Base-by-base conservation (phyloP, 1,284 basidiomycete genomes). In the Cutaneotrichosporon arboriforme region DNA sequence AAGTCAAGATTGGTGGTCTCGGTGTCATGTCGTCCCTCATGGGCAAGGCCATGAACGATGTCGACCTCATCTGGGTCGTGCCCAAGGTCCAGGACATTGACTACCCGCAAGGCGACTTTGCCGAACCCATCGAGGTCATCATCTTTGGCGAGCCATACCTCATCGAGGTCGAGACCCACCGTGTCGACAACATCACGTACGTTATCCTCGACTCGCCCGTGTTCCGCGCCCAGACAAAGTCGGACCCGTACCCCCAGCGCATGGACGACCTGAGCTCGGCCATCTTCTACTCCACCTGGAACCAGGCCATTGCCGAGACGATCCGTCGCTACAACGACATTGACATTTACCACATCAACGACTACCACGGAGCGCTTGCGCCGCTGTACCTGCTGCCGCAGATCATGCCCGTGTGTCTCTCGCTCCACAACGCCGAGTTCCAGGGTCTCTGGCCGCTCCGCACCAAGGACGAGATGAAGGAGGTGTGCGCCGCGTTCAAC, bases 201-300 rank as follows among this genome's bases (percentile, higher is more conserved):
- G 84, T 93, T 59, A 84, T 93, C 57, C 83, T 94, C 62, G 90
- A 94, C 78, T 88, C 86, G 63, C 90, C 90, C 44, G 90, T 94
- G 26, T 94, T 94, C 83, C 86, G 90, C 52, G 90, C 90, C 4
- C 90, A 93, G 74, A 93, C 90, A 26, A 93, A 93, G 74, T 79
- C 90, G 0, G 90, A 93, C 68, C 90, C 90, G 8, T 93, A 94
- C 74, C 90, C 90, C 31, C 87, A 89, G 65, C 88, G 90, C 65
- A 94, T 94, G 90, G 90, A 94, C 72, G 90, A 94, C 71, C 80
- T 94, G 54, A 88, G 86, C 64, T 93, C 90, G 15, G 90, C 90
- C 34, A 93, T 93, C 71, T 94, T 93, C 80, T 93, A 94, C 76
- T 93, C 90, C 50, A 92, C 90, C 20, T 94, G 90, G 90, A 94